Conservation (phyloP, 2,329 filamentous ascomycete species). For the Colletotrichum echinochloae region DNA sequence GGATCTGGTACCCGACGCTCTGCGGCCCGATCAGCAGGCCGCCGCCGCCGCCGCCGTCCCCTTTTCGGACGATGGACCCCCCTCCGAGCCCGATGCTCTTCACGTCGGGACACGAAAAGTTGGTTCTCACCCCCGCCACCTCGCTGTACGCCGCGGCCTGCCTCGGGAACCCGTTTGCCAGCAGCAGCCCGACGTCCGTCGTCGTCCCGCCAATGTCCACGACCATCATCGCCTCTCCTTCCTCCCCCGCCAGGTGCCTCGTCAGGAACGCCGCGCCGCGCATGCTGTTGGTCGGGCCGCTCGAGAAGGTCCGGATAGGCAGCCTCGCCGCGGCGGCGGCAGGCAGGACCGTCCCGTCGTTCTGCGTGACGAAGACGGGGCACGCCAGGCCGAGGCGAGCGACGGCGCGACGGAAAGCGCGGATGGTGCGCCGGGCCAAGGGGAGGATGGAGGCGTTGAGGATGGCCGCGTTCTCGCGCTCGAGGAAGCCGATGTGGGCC, state of each 20-base stretch:
- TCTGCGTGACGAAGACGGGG: conserved; percentile 71
- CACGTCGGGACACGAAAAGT: conserved; percentile 68
- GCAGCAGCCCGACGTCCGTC: conserved; percentile 71
- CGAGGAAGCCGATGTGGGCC: conserved; percentile 66
- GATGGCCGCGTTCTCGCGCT: conserved; percentile 73
- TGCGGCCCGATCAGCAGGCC: conserved; percentile 67
- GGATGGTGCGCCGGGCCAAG: conserved; percentile 68
- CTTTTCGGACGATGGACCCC: conserved; percentile 65
- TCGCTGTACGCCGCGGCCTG: conserved; percentile 72
- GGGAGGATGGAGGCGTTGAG: conserved; percentile 71
- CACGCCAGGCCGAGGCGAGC: conserved; percentile 61
- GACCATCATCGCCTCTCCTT: conserved; percentile 63
- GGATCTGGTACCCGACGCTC: conserved; percentile 69
- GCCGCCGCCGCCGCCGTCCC: conserved; percentile 22
- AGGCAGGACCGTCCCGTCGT: conserved; percentile 71
- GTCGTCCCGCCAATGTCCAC: conserved; percentile 77
- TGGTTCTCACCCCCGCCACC: conserved; percentile 72
- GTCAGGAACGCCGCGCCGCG: conserved; percentile 71
- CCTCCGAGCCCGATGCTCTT: conserved; percentile 71
- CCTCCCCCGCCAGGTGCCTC: conserved; percentile 44
- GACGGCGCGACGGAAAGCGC: conserved; percentile 66
- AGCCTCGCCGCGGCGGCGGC: conserved; percentile 64
- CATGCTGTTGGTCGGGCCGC: conserved; percentile 74
- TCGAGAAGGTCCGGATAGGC: conserved; percentile 56
- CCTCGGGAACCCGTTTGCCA: conserved; percentile 72